Base-by-base conservation (phyloP, 805 yeast genomes). In the Limtongozyma cylindracea region DNA sequence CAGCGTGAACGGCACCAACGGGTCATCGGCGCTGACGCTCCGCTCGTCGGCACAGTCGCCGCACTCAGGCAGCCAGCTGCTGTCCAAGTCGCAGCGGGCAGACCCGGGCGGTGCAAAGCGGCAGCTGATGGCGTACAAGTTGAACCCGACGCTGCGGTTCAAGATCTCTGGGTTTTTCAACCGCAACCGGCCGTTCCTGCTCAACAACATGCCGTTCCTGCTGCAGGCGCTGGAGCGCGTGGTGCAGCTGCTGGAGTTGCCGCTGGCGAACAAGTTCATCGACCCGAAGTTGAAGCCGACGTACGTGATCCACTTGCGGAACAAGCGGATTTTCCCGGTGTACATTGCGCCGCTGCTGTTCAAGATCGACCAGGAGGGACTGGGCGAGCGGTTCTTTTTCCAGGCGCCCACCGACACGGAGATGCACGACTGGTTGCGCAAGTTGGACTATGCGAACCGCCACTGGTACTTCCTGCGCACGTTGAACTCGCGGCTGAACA, bases 361-460 rank as follows among this genome's bases (percentile, higher is more conserved):
- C 41, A 58, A 59, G 28, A 42, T 62, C 18, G 63, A 52, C 26
- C 33, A 48, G 16, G 53, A 48, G 30, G 30, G 43, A 36, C 32
- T 51, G 31, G 45, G 55, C 25, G 58, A 57, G 9, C 74, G 69
- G 25, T 57, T 46, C 35, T 49, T 63, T 18, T 55, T 82, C 33
- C 93, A 84, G 40, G 69, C 84, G 1, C 37, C 57, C 1, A 49
- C 42, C 28, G 68, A 64, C 5, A 28, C 35, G 2, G 91, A 74
- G 15, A 60, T 71, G 25, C 62, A 60, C 23, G 77, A 66, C 19
- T 82, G 95, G 96, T 49, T 76, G 20, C 44, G 48, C 20, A 48
- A 45, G 26, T 33, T 59, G 24, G 50, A 45, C 24, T 57, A 41
- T 29, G 53, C 64, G 8, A 55, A 52, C 26, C 47, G 56, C 16